A percentile compares a stretch with the other conserved stretches of the same genome.
These are phyloP conservation scores for Aspergillus niger DNA, from an alignment of 2,329 filamentous ascomycete genomes.

Conservation along the genomic window DNA sequence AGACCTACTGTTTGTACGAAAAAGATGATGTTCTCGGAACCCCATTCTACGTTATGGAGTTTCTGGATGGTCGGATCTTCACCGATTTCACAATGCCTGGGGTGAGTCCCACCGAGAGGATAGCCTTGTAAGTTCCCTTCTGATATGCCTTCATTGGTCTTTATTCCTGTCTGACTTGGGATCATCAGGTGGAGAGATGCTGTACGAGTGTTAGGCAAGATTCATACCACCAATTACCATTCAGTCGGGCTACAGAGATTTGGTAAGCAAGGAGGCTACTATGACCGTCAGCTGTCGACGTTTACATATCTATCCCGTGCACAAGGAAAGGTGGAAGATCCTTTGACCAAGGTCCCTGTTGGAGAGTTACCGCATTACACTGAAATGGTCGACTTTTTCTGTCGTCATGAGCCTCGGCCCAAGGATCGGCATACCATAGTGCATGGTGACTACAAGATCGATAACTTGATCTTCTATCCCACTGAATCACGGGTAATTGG, in stretches of 20 bases:
- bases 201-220: no score
- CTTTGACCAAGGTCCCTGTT: not conserved
- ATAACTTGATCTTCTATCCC: conserved; percentile 6
- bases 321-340: not conserved
- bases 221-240: no score
- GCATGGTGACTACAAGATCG: conserved; percentile 14
- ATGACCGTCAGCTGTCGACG: conserved; percentile 7
- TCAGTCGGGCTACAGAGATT: no score
- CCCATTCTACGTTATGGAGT: conserved; percentile 12
- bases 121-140: not conserved
- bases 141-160: no score
- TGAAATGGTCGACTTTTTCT: not conserved
- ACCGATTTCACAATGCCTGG: not conserved
- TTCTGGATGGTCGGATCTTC: conserved; percentile 1
- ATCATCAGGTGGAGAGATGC: no score
- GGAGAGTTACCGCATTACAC: not conserved
- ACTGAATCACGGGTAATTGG: conserved; percentile 8
- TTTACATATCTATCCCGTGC: not conserved
- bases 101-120: not conserved
- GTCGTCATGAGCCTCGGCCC: not conserved
- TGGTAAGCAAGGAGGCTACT: not conserved
- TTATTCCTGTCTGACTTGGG: no score
- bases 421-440: not conserved
- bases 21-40: not conserved
- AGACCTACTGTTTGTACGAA: not conserved